Base-by-base conservation (phyloP, 352 stramenopile genomes). In the Globisporangium orthogonon region DNA sequence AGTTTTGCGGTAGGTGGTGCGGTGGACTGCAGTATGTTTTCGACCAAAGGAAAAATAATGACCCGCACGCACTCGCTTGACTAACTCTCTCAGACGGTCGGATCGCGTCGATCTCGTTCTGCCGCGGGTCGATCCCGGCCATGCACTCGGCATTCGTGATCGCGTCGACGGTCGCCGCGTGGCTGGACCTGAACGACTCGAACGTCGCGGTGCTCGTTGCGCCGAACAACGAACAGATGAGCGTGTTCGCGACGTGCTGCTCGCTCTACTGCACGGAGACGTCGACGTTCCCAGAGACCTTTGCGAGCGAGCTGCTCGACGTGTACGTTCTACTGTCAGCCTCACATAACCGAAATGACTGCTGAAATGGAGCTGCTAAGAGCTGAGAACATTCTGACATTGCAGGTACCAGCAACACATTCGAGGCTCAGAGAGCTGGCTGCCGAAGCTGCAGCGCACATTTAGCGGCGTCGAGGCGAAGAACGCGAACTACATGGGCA, bases 91-190 rank as follows among this genome's bases (percentile, higher is more conserved):
- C 52, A 95, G 85, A 92, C 56, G 85, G 85, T 48, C 69, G 81
- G 3, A 85, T 95, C 41, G 81, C 85, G 29, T 95, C 85, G 6
- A 89, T 95, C 33, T 75, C 78, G 23, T 90, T 83, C 50, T 87
- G 73, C 41, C 83, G 83, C 4, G 82, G 80, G 3, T 56, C 65
- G 0, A 82, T 91, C 58, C 86, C 86, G 41, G 89, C 86, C 30
- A 94, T 91, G 79, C 86, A 95, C 55, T 91, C 83, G 13, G 75
- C 82, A 14, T 95, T 95, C 52, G 70, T 95, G 23, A 73, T 91
- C 10, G 74, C 81, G 0, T 95, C 86, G 18, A 95, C 86, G 3
- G 83, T 92, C 3, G 74, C 86, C 0, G 80, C 83, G 15, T 95
- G 86, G 86, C 73, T 93, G 39, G 86, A 91, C 44, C 56, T 92